Evolutionary conservation across 495 filamentous ascomycete species (phyloP).

Genomic region (Lasiosphaeris hirsuta): DNA sequence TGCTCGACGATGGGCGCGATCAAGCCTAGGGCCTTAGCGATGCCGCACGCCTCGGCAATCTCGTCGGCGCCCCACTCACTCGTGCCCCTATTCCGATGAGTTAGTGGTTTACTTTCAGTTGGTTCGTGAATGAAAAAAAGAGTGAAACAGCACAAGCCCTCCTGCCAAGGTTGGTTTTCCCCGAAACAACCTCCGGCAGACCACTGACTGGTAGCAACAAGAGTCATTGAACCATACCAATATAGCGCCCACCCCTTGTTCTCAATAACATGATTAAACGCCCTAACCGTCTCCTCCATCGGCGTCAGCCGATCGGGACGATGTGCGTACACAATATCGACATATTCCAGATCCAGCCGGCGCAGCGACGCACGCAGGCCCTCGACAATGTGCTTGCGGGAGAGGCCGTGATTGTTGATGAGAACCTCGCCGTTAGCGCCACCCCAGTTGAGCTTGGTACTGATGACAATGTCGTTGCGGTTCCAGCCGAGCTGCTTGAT

Average conservation of each 20-base stretch:
- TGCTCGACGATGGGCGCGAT: constrained; percentile 57
- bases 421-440: constrained; percentile 53
- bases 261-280: constrained; percentile 69
- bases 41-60: constrained; percentile 52
- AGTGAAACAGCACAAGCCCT: no score
- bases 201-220: no score
- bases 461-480: constrained; percentile 67
- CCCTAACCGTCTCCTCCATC: constrained; percentile 74
- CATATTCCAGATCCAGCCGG: constrained; percentile 61
- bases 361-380: constrained; percentile 57
- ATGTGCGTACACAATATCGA: constrained; percentile 75
- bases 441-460: constrained; percentile 69
- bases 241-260: constrained; percentile 63
- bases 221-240: no score
- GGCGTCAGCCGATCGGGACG: constrained; percentile 69
- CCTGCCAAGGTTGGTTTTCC: no score
- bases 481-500: constrained; percentile 60
- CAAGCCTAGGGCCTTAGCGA: constrained; percentile 56
- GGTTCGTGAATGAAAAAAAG: no score
- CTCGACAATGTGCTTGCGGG: constrained; percentile 72
- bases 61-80: constrained; percentile 54
- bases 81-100: constrained; percentile 39
- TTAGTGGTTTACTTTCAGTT: no score
- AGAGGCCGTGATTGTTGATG: constrained; percentile 55
- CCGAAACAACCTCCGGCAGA: no score